Evolutionary conservation across 1,284 basidiomycete species (phyloP).

Genomic region (Pterulicium gracile): DNA sequence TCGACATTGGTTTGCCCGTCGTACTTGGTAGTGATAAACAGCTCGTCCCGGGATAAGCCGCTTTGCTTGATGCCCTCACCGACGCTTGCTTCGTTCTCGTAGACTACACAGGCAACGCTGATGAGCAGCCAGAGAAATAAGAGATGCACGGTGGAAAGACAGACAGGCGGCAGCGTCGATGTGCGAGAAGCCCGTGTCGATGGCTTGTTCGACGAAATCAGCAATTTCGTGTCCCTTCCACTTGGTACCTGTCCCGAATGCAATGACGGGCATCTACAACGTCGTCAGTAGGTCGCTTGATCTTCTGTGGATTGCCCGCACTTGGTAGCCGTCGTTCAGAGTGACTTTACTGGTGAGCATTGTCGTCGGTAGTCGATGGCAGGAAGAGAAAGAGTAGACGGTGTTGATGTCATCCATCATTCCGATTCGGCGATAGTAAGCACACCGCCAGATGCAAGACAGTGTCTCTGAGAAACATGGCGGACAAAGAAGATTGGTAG

Average conservation of each 20-base stretch:
- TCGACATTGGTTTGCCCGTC: conserved; percentile 10
- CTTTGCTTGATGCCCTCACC: conserved; percentile 40
- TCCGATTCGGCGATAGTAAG: too few relatives aligned
- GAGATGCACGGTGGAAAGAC: conserved; percentile 8
- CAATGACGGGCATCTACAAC: conserved; percentile 19
- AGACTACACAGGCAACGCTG: conserved; percentile 21
- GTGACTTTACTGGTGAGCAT: too few relatives aligned
- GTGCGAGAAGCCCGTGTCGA: conserved; percentile 35
- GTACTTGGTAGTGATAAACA: conserved; percentile 54
- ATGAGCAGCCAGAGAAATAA: conserved; percentile 1
- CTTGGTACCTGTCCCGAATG: conserved; percentile 19
- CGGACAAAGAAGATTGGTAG: too few relatives aligned
- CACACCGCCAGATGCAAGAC: too few relatives aligned
- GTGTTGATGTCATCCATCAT: too few relatives aligned
- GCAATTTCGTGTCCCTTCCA: conserved; percentile 18
- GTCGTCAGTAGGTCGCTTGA: too few relatives aligned
- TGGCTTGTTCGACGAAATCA: conserved; percentile 26
- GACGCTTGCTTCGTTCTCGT: conserved; percentile 39
- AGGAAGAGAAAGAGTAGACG: too few relatives aligned
- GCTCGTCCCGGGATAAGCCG: conserved; percentile 31
- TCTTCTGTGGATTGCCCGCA: too few relatives aligned
- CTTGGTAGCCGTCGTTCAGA: conserved; percentile 14
- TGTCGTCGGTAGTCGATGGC: too few relatives aligned
- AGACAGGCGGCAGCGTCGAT: conserved; percentile 36
- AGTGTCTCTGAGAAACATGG: too few relatives aligned